Conservation (phyloP, 805 yeast species). For the Spathaspora boniae region DNA sequence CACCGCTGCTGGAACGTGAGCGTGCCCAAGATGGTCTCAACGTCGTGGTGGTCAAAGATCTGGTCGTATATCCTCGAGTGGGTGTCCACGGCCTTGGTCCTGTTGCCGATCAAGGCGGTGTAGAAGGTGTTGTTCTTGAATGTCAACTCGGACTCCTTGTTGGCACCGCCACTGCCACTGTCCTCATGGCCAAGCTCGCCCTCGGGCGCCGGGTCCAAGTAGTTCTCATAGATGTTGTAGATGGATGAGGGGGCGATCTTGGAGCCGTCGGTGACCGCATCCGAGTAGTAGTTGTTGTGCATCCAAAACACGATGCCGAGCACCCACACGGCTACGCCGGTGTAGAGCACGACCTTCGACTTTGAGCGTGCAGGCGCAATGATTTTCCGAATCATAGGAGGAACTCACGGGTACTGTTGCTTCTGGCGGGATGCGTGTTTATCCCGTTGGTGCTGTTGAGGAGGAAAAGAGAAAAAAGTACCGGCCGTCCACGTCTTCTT, state of each 20-base stretch:
- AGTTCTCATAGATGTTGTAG: conserved; percentile 6
- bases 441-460: too few species aligned
- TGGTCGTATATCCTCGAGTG: conserved; percentile 21
- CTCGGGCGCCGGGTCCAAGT: neutral
- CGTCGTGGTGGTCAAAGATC: conserved; percentile 18
- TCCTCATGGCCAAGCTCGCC: neutral
- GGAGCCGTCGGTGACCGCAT: neutral
- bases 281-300: neutral
- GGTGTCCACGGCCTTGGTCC: neutral
- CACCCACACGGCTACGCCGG: conserved; percentile 5
- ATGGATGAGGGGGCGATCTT: conserved; percentile 4
- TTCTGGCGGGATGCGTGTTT: too few species aligned
- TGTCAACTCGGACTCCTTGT: too few species aligned
- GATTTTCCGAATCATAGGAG: too few species aligned
- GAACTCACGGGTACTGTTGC: too few species aligned
- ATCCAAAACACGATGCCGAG: neutral
- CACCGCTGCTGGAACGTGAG: conserved; percentile 28
- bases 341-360: too few species aligned
- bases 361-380: too few species aligned
- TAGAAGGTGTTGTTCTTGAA: neutral
- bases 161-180: neutral
- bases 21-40: conserved; percentile 17
- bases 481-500: too few species aligned
- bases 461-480: too few species aligned
- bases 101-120: neutral